Evolutionary conservation across 768 basidiomycete species (phyloP).

Genomic region (Xerocomellus dryophilus): DNA sequence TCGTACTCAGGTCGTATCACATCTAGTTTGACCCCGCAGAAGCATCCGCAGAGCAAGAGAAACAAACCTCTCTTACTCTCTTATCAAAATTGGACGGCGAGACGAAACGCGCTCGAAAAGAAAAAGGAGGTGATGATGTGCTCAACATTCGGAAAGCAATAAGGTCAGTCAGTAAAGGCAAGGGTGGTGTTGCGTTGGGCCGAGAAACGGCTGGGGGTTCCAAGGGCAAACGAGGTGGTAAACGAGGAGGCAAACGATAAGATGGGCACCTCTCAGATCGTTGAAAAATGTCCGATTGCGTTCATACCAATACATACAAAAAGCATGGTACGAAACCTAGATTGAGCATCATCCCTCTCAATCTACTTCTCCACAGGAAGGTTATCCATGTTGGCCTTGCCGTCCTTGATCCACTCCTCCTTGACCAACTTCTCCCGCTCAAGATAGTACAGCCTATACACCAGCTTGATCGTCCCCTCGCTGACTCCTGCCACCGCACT

Average conservation of each 20-base stretch:
- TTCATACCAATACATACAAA: slow-evolving; percentile 20
- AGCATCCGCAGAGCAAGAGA: slow-evolving; percentile 61
- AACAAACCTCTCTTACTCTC: slow-evolving; percentile 68
- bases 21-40: slow-evolving; percentile 83
- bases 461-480: slow-evolving; percentile 91
- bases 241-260: slow-evolving; percentile 31
- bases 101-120: slow-evolving; percentile 50
- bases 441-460: slow-evolving; percentile 74
- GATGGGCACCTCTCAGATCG: too few species aligned
- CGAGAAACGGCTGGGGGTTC: slow-evolving; percentile 35
- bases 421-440: slow-evolving; percentile 79
- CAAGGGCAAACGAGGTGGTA: slow-evolving; percentile 30
- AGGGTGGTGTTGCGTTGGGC: slow-evolving; percentile 58
- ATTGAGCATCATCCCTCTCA: neutral
- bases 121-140: slow-evolving; percentile 45
- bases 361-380: slow-evolving; percentile 26
- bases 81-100: slow-evolving; percentile 74
- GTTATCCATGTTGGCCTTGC: slow-evolving; percentile 51
- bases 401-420: slow-evolving; percentile 81
- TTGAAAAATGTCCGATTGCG: slow-evolving; percentile 2
- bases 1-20: neutral
- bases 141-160: slow-evolving; percentile 91
- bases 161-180: slow-evolving; percentile 66
- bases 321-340: slow-evolving; percentile 14
- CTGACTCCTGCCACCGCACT: slow-evolving; percentile 89